Evolutionary conservation across 306 rosid species (phyloP).

Genomic region (Trifolium pratense): DNA sequence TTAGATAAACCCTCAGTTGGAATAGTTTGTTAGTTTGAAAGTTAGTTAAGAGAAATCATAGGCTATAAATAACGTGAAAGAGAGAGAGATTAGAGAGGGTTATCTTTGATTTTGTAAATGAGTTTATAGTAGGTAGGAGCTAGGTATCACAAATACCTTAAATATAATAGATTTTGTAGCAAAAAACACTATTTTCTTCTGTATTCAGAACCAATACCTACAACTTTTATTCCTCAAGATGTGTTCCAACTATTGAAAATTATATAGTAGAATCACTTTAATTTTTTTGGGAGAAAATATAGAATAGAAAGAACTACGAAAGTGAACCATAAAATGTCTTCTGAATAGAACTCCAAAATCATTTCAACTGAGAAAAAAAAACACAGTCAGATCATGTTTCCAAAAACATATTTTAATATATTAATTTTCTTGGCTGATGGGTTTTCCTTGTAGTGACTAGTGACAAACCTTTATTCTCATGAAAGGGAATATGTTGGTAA

Average conservation of each 20-base stretch:
- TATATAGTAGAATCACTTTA: background rate
- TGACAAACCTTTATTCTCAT: background rate
- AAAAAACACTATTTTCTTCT: background rate
- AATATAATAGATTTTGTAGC: slow-evolving; percentile 1
- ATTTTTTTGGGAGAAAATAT: background rate
- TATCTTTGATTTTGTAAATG: background rate
- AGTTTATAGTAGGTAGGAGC: background rate
- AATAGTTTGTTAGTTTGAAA: background rate
- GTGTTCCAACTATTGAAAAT: slow-evolving; percentile 7
- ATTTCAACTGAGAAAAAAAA: background rate
- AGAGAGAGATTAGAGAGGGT: background rate
- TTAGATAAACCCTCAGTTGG: slow-evolving; percentile 19
- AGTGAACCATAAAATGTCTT: background rate
- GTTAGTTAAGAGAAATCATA: background rate
- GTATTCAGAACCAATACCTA: slow-evolving; percentile 1
- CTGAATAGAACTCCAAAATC: background rate
- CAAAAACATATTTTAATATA: background rate
- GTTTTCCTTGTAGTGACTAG: background rate
- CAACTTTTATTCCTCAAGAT: background rate
- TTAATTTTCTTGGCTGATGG: background rate
- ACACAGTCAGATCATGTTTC: slow-evolving; percentile 5
- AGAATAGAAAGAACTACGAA: slow-evolving; percentile 20
- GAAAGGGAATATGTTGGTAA: slow-evolving; percentile 11
- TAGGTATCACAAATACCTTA: slow-evolving; percentile 9
- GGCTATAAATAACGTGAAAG: slow-evolving; percentile 7